Evolutionary conservation across 768 basidiomycete genomes (phyloP).

Genomic region (Lentinula detonsa): DNA sequence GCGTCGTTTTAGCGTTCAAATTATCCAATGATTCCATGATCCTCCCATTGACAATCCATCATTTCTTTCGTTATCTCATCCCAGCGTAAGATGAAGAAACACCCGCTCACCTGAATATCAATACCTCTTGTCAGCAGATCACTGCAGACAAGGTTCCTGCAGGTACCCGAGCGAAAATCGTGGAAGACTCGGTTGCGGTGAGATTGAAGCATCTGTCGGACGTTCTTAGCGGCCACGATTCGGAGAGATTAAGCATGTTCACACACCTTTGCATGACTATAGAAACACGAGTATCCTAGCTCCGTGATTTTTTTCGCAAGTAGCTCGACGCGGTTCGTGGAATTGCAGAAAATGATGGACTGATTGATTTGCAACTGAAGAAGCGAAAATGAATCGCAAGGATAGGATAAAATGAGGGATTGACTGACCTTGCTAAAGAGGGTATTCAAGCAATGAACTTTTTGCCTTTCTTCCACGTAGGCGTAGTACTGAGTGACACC

Average conservation of each 20-base stretch:
- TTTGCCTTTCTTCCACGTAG: conserved; percentile 98
- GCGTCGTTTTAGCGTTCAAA: too few species aligned
- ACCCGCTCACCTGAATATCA: conserved; percentile 59
- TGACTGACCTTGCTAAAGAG: conserved; percentile 88
- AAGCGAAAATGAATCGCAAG: neutral
- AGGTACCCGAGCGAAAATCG: conserved; percentile 97
- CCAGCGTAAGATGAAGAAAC: neutral
- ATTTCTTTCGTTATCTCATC: neutral
- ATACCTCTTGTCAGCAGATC: conserved; percentile 98
- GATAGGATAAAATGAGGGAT: neutral
- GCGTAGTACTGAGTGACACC: conserved; percentile 99
- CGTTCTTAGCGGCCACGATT: neutral
- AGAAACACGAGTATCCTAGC: conserved; percentile 99
- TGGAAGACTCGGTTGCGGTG: conserved; percentile 99
- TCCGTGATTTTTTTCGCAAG: conserved; percentile 99
- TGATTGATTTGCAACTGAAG: conserved; percentile 98
- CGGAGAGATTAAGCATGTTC: neutral
- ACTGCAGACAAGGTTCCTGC: conserved; percentile 96
- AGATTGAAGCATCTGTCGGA: conserved; percentile 80
- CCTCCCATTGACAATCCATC: neutral
- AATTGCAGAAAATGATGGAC: conserved; percentile 99
- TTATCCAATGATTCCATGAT: too few species aligned
- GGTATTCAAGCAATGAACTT: conserved; percentile 99
- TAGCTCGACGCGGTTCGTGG: conserved; percentile 98
- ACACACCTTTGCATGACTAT: conserved; percentile 82